Evolutionary conservation across 192 early-diverging fungal genomes (phyloP).

Genomic region (Umbelopsis isabellina): DNA sequence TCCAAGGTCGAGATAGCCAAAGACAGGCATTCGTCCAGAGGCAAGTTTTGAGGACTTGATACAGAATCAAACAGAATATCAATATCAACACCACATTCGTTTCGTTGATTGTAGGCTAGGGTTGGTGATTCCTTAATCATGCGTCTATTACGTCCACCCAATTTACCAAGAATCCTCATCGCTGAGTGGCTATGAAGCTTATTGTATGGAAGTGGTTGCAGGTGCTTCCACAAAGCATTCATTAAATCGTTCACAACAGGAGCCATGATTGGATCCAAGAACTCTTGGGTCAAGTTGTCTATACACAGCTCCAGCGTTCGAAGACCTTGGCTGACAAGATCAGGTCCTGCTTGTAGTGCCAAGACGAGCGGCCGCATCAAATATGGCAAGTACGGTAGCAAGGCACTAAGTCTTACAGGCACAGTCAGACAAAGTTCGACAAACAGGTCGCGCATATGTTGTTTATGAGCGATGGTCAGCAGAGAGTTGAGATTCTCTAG

Average conservation of each 20-base stretch:
- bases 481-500: slow-evolving; percentile 90
- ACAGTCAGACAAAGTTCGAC: slow-evolving; percentile 97
- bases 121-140: slow-evolving; percentile 76
- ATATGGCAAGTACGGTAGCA: slow-evolving; percentile 90
- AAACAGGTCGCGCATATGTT: slow-evolving; percentile 92
- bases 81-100: slow-evolving; percentile 62
- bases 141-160: slow-evolving; percentile 95
- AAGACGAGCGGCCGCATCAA: slow-evolving; percentile 96
- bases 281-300: slow-evolving; percentile 96
- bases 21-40: slow-evolving; percentile 61
- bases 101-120: slow-evolving; percentile 44
- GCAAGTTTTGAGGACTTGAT: slow-evolving; percentile 49
- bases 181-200: slow-evolving; percentile 82
- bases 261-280: slow-evolving; percentile 93
- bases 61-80: slow-evolving; percentile 61
- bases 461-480: slow-evolving; percentile 75
- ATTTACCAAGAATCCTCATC: slow-evolving; percentile 92
- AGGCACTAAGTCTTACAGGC: slow-evolving; percentile 90
- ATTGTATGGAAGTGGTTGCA: slow-evolving; percentile 86
- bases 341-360: slow-evolving; percentile 88
- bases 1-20: slow-evolving; percentile 60
- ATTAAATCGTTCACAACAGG: slow-evolving; percentile 95
- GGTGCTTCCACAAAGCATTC: slow-evolving; percentile 90
- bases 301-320: slow-evolving; percentile 97
- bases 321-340: slow-evolving; percentile 94